Evolutionary conservation across 1,284 basidiomycete genomes (phyloP), one percentile per base, ranked within the genome.

Genomic region (Trichosporon faecale): DNA sequence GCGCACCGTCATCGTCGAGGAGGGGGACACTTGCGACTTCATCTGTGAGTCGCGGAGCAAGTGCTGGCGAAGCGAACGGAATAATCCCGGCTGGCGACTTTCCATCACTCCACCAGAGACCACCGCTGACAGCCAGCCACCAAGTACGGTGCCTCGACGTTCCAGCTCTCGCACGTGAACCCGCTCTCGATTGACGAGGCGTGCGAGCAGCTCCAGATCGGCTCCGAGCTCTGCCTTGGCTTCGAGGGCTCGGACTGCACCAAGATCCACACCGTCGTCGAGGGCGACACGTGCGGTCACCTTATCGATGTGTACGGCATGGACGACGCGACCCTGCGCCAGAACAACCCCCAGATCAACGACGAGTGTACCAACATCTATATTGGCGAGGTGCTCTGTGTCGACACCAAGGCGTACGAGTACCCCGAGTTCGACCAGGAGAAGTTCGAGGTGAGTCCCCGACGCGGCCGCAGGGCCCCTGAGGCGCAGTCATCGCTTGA

Each of bases 321-420:
- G 70, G 73, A 75, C 73, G 73, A 76, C 70, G 75, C 76, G 35
- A 79, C 80, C 1, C 77, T 85, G 27, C 80, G 75, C 75, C 37
- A 75, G 66, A 85, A 85, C 80, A 85, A 85, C 77, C 83, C 82
- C 46, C 80, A 83, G 75, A 83, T 85, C 74, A 75, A 83, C 75
- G 74, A 67, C 14, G 70, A 70, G 14, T 85, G 84, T 77, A 76
- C 78, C 66, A 84, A 84, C 79, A 80, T 84, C 72, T 85, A 85
- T 77, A 75, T 83, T 67, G 83, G 83, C 55, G 82, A 85, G 77
- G 82, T 84, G 68, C 81, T 85, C 64, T 85, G 84, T 67, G 81
- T 84, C 73, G 79, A 83, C 71, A 80, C 79, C 4, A 71, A 74
- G 37, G 33, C 68, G 12, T 83, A 74, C 74, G 57, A 76, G 33